Evolutionary conservation across 163 green algal genomes (phyloP).

Genomic region (Scenedesmus sp.): DNA sequence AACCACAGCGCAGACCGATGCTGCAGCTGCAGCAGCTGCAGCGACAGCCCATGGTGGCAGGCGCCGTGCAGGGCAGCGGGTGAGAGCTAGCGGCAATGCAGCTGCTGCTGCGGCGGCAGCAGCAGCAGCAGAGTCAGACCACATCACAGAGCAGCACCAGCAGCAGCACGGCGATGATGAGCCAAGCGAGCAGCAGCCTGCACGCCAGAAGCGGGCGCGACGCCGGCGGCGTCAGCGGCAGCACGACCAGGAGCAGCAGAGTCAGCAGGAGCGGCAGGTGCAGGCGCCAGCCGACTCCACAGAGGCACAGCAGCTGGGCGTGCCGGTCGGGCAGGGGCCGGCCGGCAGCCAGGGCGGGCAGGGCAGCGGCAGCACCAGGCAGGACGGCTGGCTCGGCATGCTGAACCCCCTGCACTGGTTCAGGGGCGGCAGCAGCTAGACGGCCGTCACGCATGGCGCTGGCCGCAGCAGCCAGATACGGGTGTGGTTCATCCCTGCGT

Average conservation of each 20-base stretch:
- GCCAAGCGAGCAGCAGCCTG: neutral
- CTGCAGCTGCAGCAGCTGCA: slow-evolving; percentile 1
- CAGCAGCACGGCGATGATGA: neutral
- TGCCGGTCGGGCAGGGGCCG: neutral
- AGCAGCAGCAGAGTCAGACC: neutral
- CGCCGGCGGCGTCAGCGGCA: neutral
- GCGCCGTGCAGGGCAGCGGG: neutral
- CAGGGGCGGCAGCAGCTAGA: slow-evolving; percentile 14
- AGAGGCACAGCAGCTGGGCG: slow-evolving; percentile 27
- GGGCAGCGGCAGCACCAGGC: slow-evolving; percentile 17
- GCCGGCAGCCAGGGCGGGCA: neutral
- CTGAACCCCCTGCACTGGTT: slow-evolving; percentile 1
- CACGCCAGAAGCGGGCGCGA: neutral
- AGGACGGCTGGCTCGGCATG: slow-evolving; percentile 3
- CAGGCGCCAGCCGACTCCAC: slow-evolving; percentile 42
- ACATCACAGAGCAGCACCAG: neutral
- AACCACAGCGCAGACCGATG: slow-evolving; percentile 9
- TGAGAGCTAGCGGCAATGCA: slow-evolving; percentile 21
- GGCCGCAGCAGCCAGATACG: neutral
- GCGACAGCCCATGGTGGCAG: neutral
- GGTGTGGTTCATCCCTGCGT: neutral
- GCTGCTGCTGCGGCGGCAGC: slow-evolving; percentile 5
- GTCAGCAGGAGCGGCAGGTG: slow-evolving; percentile 22
- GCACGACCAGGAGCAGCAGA: neutral
- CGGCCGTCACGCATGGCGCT: neutral